Conservation (phyloP, 177 flowering plant genomes). For the Telopea speciosissima region DNA sequence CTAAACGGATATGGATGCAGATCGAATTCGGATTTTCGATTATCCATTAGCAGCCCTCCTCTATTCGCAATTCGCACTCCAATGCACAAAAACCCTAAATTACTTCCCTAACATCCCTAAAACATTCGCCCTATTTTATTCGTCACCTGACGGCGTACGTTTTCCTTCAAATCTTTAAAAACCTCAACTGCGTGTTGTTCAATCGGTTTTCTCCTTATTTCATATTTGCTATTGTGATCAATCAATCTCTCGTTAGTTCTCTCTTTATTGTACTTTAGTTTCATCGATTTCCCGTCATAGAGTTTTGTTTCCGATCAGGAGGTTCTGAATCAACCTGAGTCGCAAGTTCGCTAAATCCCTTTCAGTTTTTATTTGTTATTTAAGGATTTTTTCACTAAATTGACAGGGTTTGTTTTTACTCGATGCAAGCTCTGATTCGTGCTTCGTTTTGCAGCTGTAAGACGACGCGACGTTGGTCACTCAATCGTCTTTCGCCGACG, state of each 20-base stretch:
- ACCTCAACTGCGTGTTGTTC: neutral
- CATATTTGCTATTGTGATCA: neutral
- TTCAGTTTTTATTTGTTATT: slow-evolving; percentile 1
- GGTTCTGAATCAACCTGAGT: slow-evolving; percentile 8
- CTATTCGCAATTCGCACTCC: slow-evolving; percentile 9
- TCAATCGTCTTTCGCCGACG: slow-evolving; percentile 40
- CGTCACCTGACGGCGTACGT: slow-evolving; percentile 19
- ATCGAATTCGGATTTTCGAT: too few relatives aligned
- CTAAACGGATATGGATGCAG: too few relatives aligned
- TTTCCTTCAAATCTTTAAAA: slow-evolving; percentile 16
- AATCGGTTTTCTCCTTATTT: neutral
- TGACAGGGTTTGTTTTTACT: slow-evolving; percentile 9
- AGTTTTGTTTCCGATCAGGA: slow-evolving; percentile 12
- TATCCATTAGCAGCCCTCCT: neutral
- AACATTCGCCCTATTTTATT: too few relatives aligned
- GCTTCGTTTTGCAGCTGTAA: slow-evolving; percentile 41
- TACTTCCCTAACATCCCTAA: too few relatives aligned
- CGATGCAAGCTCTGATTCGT: slow-evolving; percentile 17
- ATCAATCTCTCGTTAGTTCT: neutral
- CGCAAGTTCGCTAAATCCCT: slow-evolving; percentile 4
- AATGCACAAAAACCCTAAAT: too few relatives aligned
- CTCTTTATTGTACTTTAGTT: neutral
- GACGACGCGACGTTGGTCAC: slow-evolving; percentile 78
- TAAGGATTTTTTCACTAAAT: slow-evolving; percentile 22
- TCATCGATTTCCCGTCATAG: slow-evolving; percentile 8